A percentile compares a stretch with the other conserved stretches of the same genome.
Conservation (phyloP, 1,139 yeast genomes). For the Geotrichum histeridarum region DNA sequence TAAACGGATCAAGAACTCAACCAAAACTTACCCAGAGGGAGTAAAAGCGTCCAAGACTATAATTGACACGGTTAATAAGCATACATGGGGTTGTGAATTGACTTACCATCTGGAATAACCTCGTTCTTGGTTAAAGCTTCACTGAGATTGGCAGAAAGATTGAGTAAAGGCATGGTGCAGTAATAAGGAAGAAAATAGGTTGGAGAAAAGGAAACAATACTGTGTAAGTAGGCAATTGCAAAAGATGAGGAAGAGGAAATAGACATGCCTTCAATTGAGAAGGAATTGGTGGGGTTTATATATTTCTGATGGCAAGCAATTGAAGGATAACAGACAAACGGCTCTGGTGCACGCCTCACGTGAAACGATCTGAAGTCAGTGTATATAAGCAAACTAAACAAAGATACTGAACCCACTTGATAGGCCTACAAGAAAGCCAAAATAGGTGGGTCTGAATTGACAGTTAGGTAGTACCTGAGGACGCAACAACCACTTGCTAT, state of each 20-base stretch:
- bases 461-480: no score
- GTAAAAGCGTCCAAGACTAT: constrained; percentile 35
- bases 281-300: no score
- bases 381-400: no score
- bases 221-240: background rate
- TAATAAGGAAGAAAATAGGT: background rate
- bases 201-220: background rate
- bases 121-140: constrained; percentile 58
- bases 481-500: no score
- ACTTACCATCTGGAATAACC: constrained; percentile 59
- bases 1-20: constrained; percentile 1
- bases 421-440: no score
- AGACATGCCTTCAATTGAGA: no score
- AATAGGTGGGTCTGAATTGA: no score
- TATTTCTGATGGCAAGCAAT: no score
- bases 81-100: background rate
- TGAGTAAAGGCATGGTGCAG: constrained; percentile 27
- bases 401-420: no score
- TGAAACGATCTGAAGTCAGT: no score
- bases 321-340: no score
- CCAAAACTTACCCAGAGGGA: constrained; percentile 27
- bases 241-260: background rate
- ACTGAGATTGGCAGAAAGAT: constrained; percentile 60
- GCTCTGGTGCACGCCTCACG: no score
- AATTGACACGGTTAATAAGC: background rate